Evolutionary conservation across 306 rosid genomes (phyloP).

Genomic region (Medicago ruthenica): DNA sequence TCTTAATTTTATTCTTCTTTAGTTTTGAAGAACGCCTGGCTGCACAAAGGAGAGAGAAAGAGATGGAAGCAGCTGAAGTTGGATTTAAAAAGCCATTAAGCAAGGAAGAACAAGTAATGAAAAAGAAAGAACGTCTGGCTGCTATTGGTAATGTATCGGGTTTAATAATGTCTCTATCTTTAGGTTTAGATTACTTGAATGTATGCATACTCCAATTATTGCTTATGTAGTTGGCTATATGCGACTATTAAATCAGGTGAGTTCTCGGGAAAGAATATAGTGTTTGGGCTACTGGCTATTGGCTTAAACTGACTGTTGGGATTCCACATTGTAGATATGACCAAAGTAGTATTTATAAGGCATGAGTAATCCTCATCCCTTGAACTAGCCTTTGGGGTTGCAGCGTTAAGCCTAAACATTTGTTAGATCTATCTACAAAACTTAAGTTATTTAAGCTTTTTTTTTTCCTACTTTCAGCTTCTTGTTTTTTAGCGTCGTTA

Average conservation of each 20-base stretch:
- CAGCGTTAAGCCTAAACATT: not conserved
- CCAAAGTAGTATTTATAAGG: not conserved
- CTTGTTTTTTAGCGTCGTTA: not conserved
- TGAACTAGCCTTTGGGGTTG: not conserved
- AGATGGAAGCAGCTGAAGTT: constrained; percentile 68
- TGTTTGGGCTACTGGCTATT: constrained; percentile 15
- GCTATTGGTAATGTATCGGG: constrained; percentile 83
- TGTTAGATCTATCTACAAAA: too few species aligned
- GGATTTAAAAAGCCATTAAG: constrained; percentile 89
- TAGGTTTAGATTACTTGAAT: constrained; percentile 27
- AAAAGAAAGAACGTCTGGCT: constrained; percentile 95
- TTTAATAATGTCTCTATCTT: constrained; percentile 16
- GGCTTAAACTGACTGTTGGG: not conserved
- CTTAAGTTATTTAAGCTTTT: too few species aligned
- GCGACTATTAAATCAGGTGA: constrained; percentile 8
- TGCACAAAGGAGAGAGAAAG: constrained; percentile 94
- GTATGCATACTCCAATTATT: constrained; percentile 36
- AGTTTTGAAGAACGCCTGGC: constrained; percentile 97
- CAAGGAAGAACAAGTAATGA: constrained; percentile 85
- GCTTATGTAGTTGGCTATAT: constrained; percentile 26
- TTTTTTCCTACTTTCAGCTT: too few species aligned
- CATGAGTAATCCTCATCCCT: not conserved
- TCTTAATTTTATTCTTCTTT: constrained; percentile 42
- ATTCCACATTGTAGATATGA: not conserved
- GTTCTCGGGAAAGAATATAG: constrained; percentile 11